Evolutionary conservation across 2,329 filamentous ascomycete species (phyloP).

Genomic region (Pseudogymnoascus sp.): DNA sequence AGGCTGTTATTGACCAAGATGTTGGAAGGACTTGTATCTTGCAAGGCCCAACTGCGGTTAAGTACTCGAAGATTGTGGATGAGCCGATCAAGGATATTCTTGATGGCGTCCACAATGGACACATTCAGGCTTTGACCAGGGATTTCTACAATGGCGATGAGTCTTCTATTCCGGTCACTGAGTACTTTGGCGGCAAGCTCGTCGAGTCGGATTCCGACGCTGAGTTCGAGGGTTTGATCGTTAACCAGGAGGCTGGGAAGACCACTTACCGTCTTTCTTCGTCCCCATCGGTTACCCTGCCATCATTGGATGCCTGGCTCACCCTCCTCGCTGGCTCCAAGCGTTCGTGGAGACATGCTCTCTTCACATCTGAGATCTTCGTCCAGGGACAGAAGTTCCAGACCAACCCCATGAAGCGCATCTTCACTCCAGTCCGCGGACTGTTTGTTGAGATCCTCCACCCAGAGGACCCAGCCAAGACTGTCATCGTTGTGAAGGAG

Average conservation of each 20-base stretch:
- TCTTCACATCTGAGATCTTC: constrained; percentile 88
- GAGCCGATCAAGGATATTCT: constrained; percentile 94
- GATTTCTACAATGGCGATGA: constrained; percentile 74
- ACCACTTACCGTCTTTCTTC: constrained; percentile 76
- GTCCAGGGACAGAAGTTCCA: constrained; percentile 96
- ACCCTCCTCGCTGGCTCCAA: constrained; percentile 75
- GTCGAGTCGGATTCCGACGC: constrained; percentile 62
- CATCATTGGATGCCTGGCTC: constrained; percentile 76
- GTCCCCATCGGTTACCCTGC: constrained; percentile 64
- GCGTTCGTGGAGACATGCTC: constrained; percentile 88
- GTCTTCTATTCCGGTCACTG: constrained; percentile 69
- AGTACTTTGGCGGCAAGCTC: constrained; percentile 92
- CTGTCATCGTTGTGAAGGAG: constrained; percentile 78
- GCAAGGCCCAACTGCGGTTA: constrained; percentile 86
- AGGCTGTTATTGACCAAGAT: constrained; percentile 91
- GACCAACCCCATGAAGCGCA: constrained; percentile 88
- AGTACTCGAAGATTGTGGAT: constrained; percentile 81
- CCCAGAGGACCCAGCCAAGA: constrained; percentile 75
- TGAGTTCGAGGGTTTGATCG: constrained; percentile 78
- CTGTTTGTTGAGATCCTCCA: constrained; percentile 81
- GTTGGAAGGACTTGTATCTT: constrained; percentile 94
- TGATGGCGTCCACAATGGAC: constrained; percentile 78
- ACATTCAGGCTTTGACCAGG: constrained; percentile 69
- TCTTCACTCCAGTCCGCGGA: constrained; percentile 78
- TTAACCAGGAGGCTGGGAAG: constrained; percentile 72